Base-by-base conservation (phyloP, 228 moss, liverwort and hornwort species). In the Sphagnum magellanicum region DNA sequence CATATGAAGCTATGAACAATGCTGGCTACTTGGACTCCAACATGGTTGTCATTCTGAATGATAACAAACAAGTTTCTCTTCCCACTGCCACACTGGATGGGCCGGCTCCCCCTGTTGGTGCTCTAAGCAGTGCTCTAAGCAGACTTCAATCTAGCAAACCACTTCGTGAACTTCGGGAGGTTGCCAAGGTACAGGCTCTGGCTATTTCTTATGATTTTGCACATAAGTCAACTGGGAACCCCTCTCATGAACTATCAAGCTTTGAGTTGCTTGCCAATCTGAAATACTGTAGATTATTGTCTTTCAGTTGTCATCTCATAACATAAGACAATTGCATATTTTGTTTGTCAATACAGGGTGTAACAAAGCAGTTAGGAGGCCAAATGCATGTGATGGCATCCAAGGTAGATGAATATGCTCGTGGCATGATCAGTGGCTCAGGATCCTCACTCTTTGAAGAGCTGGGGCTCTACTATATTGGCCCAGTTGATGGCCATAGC, bases 1-100 rank as follows among this genome's bases (percentile, higher is more conserved):
- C 88, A 7, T 89, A 85, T 71, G 88, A 89, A 75, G 88, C 88
- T 6, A 89, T 89, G 88, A 89, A 89, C 71, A 83, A 89, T 64
- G 88, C 88, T 8, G 85, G 85, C 1, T 89, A 89, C 50, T 50
- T 89, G 6, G 88, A 89, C 64, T 86, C 83, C 70, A 89, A 89
- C 62, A 82, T 89, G 82, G 86, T 89, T 16, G 83, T 89, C 32
- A 83, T 89, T 49, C 73, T 89, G 5, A 89, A 89, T 12, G 86
- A 89, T 49, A 86, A 89, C 65, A 89, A 89, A 59, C 83, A 89
- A 75, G 86, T 89, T 5, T 85, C 85, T 16, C 78, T 88, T 4
- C 88, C 88, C 50, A 88, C 88, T 6, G 88, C 88, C 14, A 88
- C 88, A 59, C 72, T 88, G 8, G 88, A 88, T n/a, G 88, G 88